Conservation (phyloP, 305 asterid species). For the Stenogyne calaminthoides region DNA sequence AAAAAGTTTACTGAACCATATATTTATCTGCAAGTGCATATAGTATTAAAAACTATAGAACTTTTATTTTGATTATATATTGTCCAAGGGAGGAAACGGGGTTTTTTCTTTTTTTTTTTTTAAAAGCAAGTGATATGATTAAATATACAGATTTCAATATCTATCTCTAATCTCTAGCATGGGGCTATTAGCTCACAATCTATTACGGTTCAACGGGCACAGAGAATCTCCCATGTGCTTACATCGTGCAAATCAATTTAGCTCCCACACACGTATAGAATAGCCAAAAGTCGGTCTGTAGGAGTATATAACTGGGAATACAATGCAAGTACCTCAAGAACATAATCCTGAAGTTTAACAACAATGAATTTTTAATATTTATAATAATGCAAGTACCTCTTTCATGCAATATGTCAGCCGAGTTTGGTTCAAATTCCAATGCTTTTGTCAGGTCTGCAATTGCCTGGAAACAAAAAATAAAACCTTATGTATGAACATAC, state of each 20-base stretch:
- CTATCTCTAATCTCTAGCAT: conserved; percentile 18
- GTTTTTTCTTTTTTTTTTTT: background rate
- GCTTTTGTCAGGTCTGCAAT: conserved; percentile 95
- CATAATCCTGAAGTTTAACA: conserved; percentile 16
- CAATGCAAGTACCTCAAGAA: conserved; percentile 25
- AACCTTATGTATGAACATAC: conserved; percentile 21
- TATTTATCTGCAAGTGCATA: background rate
- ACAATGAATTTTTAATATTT: conserved; percentile 14
- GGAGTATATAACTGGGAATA: conserved; percentile 15
- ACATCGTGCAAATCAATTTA: conserved; percentile 23
- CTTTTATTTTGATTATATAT: background rate
- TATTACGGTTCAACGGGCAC: conserved; percentile 23
- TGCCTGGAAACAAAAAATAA: conserved; percentile 65
- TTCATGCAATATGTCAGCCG: conserved; percentile 88
- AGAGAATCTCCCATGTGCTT: conserved; percentile 18
- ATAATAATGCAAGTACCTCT: conserved; percentile 58
- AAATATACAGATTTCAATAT: conserved; percentile 8
- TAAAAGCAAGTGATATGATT: background rate
- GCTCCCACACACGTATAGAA: conserved; percentile 21
- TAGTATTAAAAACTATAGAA: background rate
- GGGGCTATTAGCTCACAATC: background rate
- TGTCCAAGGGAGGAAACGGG: conserved; percentile 7
- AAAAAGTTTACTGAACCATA: conserved; percentile 15
- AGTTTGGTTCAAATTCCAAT: conserved; percentile 80
- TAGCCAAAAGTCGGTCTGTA: conserved; percentile 20